phyloP scores from a whole-genome alignment of 2,329 filamentous ascomycete genomes.

The Botrytis cinerea region DNA sequence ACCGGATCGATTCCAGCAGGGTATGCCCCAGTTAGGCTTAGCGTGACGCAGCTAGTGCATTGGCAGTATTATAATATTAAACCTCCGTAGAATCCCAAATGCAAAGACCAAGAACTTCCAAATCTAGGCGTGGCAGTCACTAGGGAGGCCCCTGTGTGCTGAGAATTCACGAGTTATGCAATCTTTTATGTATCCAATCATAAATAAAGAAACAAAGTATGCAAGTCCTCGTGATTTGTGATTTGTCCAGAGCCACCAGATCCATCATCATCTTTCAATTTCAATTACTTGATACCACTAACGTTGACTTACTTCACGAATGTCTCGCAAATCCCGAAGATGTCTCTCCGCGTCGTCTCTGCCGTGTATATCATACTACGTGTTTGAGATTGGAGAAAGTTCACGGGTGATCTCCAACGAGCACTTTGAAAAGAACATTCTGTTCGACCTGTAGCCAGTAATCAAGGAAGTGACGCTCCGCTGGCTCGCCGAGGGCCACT shows the following conservation, averaged over 20 bases:
- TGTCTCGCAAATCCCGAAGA: background rate
- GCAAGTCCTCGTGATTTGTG: slow-evolving; percentile 1
- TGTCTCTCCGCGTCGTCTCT: background rate
- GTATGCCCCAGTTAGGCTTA: background rate
- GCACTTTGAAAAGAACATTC: background rate
- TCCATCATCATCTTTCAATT: background rate
- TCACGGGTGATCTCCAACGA: background rate
- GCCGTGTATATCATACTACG: background rate
- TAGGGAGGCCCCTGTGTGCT: background rate
- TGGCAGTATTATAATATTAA: too few species aligned
- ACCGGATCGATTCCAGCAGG: background rate
- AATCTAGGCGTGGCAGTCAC: slow-evolving; percentile 6
- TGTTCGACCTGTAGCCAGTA: background rate
- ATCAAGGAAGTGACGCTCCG: background rate
- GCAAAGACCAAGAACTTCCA: background rate
- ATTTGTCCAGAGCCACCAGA: background rate
- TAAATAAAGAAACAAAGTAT: background rate
- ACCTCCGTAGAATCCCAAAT: background rate
- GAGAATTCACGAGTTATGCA: background rate
- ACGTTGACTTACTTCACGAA: background rate
- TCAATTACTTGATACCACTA: too few species aligned
- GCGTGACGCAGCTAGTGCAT: background rate
- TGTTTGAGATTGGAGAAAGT: too few species aligned
- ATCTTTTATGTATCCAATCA: background rate
- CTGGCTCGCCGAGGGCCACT: background rate